Conservation (phyloP, 176 grass and related monocot genomes). For the Oryza australiensis region DNA sequence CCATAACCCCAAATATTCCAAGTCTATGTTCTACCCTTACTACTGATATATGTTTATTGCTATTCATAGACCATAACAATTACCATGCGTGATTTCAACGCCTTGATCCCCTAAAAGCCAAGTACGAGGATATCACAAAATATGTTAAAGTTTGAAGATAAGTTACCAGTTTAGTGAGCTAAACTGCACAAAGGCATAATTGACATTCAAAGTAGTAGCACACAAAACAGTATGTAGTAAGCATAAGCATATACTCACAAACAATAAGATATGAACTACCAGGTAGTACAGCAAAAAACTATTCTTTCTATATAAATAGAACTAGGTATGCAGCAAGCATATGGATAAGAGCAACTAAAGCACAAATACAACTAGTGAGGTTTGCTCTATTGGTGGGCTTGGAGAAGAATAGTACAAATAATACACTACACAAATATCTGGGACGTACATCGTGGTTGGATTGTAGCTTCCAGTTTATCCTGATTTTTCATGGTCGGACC, state of each 20-base stretch:
- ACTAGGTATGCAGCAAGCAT: neutral
- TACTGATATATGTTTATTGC: neutral
- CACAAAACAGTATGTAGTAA: constrained; percentile 26
- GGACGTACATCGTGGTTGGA: constrained; percentile 58
- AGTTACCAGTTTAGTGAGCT: neutral
- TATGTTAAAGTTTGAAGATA: constrained; percentile 9
- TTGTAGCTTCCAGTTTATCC: constrained; percentile 45
- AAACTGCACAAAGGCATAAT: neutral
- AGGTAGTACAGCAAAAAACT: neutral
- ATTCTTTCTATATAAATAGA: neutral
- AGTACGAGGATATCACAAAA: constrained; percentile 24
- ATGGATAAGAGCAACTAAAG: neutral
- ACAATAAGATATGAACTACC: neutral
- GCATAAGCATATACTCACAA: neutral
- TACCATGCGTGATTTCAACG: constrained; percentile 26
- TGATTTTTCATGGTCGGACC: constrained; percentile 33
- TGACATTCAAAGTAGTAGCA: constrained; percentile 11
- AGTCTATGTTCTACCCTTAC: neutral
- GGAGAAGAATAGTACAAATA: constrained; percentile 31
- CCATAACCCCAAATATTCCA: neutral
- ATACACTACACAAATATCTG: neutral
- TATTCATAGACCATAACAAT: neutral
- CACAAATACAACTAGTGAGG: neutral
- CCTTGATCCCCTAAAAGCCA: constrained; percentile 8
- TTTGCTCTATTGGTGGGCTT: neutral